Evolutionary conservation across 2,329 filamentous ascomycete genomes (phyloP), one percentile per base, ranked within the genome.

Genomic region (Chaetomiaceae sp.): DNA sequence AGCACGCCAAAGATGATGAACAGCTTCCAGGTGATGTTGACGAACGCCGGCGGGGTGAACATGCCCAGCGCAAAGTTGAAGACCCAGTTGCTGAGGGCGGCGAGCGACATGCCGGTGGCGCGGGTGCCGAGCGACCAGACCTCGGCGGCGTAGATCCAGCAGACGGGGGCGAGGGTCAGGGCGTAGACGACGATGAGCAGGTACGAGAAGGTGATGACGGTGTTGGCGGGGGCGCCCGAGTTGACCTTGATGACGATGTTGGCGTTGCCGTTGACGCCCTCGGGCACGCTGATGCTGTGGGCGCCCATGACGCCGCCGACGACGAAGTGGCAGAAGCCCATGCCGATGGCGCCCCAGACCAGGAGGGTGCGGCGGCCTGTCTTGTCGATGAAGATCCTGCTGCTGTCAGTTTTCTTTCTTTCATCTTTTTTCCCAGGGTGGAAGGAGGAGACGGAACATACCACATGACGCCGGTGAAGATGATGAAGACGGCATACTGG

Each of bases 71-170:
- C 81, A 62, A 83, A 83, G 66, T 83, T 84, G 71, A 83, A 69
- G 36, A 68, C 59, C 59, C 63, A 66, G 57, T 82, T 83, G 14
- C 75, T 74, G 17, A 80, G 71, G 2, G 80, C 76, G 0, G 81
- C 73, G 38, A 84, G 69, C 20, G 76, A 76, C 72, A 84, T 83
- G 19, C 81, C 81, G 2, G 74, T 79, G 3, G 81, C 81, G 31
- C 82, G 76, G 0, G 80, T 82, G 55, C 81, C 79, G 2, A 84
- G 72, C 0, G 80, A 81, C 77, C 79, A 85, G 2, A 84, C 78
- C 66, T 87, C 84, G 15, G 81, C 79, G 0, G 80, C 79, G 60
- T 87, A 87, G 40, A 85, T 77, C 83, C 83, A 86, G 50, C 77
- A 80, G 3, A 84, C 79, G 0, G 82, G 82, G 0, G 81, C 83